Conservation (phyloP, 495 filamentous ascomycete genomes). For the Neurospora sp. region DNA sequence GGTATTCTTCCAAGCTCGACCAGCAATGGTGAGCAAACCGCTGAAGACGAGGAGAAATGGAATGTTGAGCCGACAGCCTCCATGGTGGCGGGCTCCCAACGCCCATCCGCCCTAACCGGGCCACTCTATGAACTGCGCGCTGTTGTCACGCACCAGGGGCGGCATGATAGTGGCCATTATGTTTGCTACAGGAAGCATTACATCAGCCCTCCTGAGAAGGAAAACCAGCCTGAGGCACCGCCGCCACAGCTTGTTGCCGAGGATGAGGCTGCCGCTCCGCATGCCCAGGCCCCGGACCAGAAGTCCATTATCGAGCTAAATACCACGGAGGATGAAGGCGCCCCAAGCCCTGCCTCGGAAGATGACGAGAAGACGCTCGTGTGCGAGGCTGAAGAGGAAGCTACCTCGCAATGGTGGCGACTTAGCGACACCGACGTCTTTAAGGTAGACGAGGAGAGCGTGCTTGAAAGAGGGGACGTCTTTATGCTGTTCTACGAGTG, state of each 20-base stretch:
- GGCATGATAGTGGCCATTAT: slow-evolving; percentile 94
- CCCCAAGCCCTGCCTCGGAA: neutral
- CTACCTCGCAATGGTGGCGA: slow-evolving; percentile 57
- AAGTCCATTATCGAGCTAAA: neutral
- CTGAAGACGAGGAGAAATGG: slow-evolving; percentile 50
- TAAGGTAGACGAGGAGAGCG: slow-evolving; percentile 59
- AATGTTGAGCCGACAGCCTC: slow-evolving; percentile 50
- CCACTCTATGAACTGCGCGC: slow-evolving; percentile 72
- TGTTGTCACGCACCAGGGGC: slow-evolving; percentile 78
- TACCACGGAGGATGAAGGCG: neutral
- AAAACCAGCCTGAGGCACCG: neutral
- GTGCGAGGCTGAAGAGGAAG: slow-evolving; percentile 13
- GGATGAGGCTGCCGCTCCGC: neutral
- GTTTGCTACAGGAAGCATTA: slow-evolving; percentile 70
- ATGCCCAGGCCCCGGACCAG: neutral
- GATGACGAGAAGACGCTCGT: slow-evolving; percentile 3
- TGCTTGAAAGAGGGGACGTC: slow-evolving; percentile 68
- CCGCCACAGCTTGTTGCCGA: slow-evolving; percentile 1
- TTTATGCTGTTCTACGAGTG: slow-evolving; percentile 97
- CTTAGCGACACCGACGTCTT: slow-evolving; percentile 78
- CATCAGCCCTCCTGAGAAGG: neutral
- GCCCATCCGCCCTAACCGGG: slow-evolving; percentile 32
- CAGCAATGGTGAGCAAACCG: slow-evolving; percentile 5
- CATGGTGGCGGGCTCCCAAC: slow-evolving; percentile 49
- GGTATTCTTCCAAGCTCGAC: neutral